Conservation (phyloP, 1,139 yeast genomes). For the Arxiozyma telluris region DNA sequence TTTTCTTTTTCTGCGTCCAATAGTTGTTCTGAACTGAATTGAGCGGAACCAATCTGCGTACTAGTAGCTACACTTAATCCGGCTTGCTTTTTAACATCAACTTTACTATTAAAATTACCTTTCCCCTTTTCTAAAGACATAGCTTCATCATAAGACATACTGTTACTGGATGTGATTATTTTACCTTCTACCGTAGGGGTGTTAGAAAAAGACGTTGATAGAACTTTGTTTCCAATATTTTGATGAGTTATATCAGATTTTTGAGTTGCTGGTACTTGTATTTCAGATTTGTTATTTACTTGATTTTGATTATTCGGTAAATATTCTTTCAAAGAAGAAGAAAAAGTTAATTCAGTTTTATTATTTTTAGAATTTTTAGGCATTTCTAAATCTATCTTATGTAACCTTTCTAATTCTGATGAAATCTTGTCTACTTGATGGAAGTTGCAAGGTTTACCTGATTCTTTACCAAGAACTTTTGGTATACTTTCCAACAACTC, state of each 20-base stretch:
- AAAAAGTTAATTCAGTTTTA: neutral
- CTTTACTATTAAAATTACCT: neutral
- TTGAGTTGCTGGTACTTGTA: slow-evolving; percentile 14
- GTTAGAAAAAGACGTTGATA: neutral
- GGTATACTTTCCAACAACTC: neutral
- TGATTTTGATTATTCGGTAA: neutral
- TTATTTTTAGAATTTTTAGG: neutral
- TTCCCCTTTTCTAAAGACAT: neutral
- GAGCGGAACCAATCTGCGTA: neutral
- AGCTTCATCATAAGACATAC: neutral
- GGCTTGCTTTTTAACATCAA: neutral
- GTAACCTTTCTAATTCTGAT: neutral
- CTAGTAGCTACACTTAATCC: neutral
- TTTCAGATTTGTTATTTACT: neutral
- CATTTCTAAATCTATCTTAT: neutral
- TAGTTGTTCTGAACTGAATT: neutral
- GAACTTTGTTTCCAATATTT: neutral
- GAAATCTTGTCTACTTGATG: neutral
- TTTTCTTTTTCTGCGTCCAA: neutral
- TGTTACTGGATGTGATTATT: slow-evolving; percentile 1
- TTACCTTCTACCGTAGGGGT: neutral
- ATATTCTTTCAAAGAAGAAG: neutral
- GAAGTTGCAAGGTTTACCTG: neutral
- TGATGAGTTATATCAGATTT: neutral
- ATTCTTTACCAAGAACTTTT: neutral